phyloP scores from a whole-genome alignment of 2,329 filamentous ascomycete genomes.

The Monilinia laxa region DNA sequence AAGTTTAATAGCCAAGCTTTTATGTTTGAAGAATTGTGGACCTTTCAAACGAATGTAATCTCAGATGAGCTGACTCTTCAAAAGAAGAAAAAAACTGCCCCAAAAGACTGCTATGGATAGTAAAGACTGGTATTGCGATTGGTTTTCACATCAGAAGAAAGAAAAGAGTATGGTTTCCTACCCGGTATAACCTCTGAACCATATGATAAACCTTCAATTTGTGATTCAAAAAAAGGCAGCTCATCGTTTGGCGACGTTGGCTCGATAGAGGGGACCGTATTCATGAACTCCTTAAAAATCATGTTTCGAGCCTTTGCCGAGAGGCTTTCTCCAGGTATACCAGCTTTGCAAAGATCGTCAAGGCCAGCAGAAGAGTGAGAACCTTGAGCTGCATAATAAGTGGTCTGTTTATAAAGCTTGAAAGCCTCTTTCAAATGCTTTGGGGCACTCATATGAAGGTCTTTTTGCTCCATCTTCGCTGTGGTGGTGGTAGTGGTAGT shows the following conservation, averaged over 20 bases:
- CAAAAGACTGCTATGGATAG: background rate
- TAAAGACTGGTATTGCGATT: background rate
- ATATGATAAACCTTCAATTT: conserved; percentile 6
- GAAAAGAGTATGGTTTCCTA: conserved; percentile 43
- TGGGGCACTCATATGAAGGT: conserved; percentile 78
- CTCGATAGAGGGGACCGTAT: too few species aligned
- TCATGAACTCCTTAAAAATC: background rate
- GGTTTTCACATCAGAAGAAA: background rate
- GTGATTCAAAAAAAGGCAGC: background rate
- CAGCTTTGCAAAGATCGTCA: conserved; percentile 2
- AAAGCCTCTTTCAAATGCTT: conserved; percentile 67
- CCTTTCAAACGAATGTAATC: background rate
- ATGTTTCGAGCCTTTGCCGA: background rate
- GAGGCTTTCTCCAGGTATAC: background rate
- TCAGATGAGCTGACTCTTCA: background rate
- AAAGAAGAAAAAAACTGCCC: background rate
- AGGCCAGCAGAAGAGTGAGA: background rate
- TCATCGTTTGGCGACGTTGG: background rate
- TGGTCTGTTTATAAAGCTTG: conserved; percentile 55
- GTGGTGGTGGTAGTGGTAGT: background rate
- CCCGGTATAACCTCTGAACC: conserved; percentile 67
- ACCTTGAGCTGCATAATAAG: background rate
- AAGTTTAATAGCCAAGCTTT: background rate
- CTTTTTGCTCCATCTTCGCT: conserved; percentile 45
- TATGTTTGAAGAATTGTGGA: background rate